Evolutionary conservation across 1,139 yeast species (phyloP).

Genomic region (Saccharomyces hybrid): DNA sequence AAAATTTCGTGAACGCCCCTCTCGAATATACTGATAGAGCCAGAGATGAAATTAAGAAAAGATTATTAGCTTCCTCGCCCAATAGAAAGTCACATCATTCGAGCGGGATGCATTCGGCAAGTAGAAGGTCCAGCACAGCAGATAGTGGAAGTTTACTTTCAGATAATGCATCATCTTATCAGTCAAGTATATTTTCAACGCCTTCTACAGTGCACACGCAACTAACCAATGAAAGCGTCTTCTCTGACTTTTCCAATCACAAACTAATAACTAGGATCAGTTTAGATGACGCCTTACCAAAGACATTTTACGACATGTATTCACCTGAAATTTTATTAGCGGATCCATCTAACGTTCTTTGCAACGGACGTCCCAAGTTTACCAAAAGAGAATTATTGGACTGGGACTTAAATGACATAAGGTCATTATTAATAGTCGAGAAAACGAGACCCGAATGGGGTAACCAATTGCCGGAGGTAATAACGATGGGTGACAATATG

Average conservation of each 20-base stretch:
- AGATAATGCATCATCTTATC: constrained; percentile 21
- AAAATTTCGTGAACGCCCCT: constrained; percentile 33
- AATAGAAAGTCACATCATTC: not conserved
- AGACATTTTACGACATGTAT: no score
- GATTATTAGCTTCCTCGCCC: constrained; percentile 19
- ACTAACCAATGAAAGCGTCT: constrained; percentile 1
- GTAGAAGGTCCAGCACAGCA: constrained; percentile 4
- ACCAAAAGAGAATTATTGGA: constrained; percentile 54
- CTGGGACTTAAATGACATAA: constrained; percentile 60
- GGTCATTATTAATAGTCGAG: constrained; percentile 51
- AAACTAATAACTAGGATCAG: constrained; percentile 17
- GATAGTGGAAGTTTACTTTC: constrained; percentile 17
- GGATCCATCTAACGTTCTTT: constrained; percentile 33
- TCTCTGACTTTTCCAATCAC: constrained; percentile 6
- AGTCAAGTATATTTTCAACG: constrained; percentile 26
- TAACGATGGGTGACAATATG: not conserved
- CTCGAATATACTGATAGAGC: constrained; percentile 37
- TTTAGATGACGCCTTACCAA: no score
- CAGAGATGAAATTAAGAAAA: constrained; percentile 34
- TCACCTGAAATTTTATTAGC: constrained; percentile 32
- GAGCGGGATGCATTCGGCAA: not conserved
- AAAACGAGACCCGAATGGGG: constrained; percentile 44
- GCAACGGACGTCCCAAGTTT: constrained; percentile 53
- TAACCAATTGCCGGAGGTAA: constrained; percentile 41
- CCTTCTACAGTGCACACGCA: constrained; percentile 19